A percentile compares a stretch with the other conserved stretches of the same genome.
Evolutionary conservation across 2,329 filamentous ascomycete genomes (phyloP).

Genomic region (Aspergillus pseudoviridinutans): DNA sequence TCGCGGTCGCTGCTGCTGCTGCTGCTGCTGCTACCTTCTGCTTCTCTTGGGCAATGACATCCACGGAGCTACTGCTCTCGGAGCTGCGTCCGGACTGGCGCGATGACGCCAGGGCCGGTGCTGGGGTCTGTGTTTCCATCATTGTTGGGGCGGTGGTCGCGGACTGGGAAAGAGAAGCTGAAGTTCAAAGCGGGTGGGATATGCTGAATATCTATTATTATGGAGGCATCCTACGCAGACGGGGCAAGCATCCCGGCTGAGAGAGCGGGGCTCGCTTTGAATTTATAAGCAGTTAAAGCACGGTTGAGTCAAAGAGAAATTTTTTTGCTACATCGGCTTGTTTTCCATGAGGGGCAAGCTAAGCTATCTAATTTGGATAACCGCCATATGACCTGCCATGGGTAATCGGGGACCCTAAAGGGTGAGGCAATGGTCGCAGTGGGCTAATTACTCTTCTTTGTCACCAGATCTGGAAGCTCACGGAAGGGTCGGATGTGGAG

Average conservation of each 20-base stretch:
- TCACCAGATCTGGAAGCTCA: conserved; percentile 19
- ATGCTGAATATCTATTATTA: not conserved
- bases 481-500: conserved; percentile 20
- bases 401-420: not conserved
- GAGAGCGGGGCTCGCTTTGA: not conserved
- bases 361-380: conserved; percentile 2
- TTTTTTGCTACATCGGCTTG: not conserved
- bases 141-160: not conserved
- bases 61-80: conserved; percentile 23
- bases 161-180: not conserved
- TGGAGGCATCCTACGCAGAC: not conserved
- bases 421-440: conserved; percentile 16
- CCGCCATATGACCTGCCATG: conserved; percentile 21
- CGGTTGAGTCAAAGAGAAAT: not conserved
- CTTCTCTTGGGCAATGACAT: conserved; percentile 22
- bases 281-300: not conserved
- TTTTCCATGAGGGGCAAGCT: not conserved
- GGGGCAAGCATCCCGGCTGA: not conserved
- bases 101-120: conserved; percentile 15
- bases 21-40: conserved; percentile 23
- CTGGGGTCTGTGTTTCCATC: conserved; percentile 12
- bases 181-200: not conserved
- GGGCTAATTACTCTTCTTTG: conserved; percentile 11
- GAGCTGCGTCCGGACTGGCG: conserved; percentile 23
- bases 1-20: conserved; percentile 7